Conservation (phyloP, 306 rosid species). For the Fragaria iinumae region DNA sequence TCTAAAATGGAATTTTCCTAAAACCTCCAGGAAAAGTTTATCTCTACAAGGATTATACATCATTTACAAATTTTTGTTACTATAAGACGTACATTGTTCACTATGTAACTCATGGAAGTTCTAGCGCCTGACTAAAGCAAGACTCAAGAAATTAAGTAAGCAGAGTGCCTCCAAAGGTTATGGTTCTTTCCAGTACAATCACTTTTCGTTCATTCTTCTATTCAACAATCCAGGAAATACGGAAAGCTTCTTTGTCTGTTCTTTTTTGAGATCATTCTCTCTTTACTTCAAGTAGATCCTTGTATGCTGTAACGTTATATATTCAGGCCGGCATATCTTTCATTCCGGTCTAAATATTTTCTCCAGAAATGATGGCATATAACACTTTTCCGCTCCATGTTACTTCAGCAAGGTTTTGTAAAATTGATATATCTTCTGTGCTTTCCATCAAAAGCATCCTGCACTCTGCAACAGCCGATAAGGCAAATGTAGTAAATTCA, state of each 20-base stretch:
- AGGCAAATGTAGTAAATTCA: not conserved
- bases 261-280: not conserved
- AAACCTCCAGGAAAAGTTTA: not conserved
- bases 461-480: constrained; percentile 42
- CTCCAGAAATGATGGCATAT: constrained; percentile 39
- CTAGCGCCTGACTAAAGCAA: not conserved
- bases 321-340: constrained; percentile 3
- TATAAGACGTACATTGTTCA: not conserved
- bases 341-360: constrained; percentile 30
- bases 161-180: not conserved
- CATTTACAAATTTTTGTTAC: not conserved
- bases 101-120: not conserved
- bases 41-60: not conserved
- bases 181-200: not conserved
- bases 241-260: not conserved
- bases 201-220: not conserved
- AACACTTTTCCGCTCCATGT: constrained; percentile 68
- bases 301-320: not conserved
- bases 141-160: not conserved
- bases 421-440: constrained; percentile 54
- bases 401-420: constrained; percentile 48
- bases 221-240: not conserved
- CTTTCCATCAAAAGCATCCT: constrained; percentile 55
- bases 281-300: not conserved
- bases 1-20: not conserved